These are phyloP conservation scores for Fremontodendron californicum DNA, from an alignment of 345 rosid genomes.

Conservation along the genomic window DNA sequence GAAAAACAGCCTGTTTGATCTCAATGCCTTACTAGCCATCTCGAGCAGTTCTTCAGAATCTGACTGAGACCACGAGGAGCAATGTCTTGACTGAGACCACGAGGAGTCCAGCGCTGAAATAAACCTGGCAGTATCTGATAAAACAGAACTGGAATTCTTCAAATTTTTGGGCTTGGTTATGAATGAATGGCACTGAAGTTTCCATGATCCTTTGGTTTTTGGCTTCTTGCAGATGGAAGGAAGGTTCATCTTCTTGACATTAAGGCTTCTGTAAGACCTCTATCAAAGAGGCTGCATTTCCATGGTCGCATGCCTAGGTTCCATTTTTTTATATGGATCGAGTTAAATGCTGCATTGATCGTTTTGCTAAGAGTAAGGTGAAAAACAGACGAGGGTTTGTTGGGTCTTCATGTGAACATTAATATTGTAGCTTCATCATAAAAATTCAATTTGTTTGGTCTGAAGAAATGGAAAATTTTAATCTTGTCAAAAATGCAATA, in stretches of 20 bases:
- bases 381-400: background rate
- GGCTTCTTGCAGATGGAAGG: background rate
- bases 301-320: background rate
- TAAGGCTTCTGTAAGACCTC: background rate
- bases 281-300: background rate
- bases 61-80: background rate
- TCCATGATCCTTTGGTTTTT: background rate
- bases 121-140: background rate
- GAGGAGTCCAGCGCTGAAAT: background rate
- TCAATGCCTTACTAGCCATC: slow-evolving; percentile 19
- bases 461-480: background rate
- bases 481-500: background rate
- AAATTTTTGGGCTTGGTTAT: background rate
- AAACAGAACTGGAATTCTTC: background rate
- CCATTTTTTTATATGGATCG: background rate
- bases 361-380: background rate
- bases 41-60: background rate
- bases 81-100: background rate
- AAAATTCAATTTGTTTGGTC: background rate
- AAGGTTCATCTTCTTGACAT: slow-evolving; percentile 5
- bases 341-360: background rate
- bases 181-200: slow-evolving; percentile 3
- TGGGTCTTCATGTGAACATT: background rate
- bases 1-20: slow-evolving; percentile 32
- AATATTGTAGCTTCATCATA: background rate